Base-by-base conservation (phyloP, 2,329 filamentous ascomycete species). In the Scytalidium lignicola region DNA sequence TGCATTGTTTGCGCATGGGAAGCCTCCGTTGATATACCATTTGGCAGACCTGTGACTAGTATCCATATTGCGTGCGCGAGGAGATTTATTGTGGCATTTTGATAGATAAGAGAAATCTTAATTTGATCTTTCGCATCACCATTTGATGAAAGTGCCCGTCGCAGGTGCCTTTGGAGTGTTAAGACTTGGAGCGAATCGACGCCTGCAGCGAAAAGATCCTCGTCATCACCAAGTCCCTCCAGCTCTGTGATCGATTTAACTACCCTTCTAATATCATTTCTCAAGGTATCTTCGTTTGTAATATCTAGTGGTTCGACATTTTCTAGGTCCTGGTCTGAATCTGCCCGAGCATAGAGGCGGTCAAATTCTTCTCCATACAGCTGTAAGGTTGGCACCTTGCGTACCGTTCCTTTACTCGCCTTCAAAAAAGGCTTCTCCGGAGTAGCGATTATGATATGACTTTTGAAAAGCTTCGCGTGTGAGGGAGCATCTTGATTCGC, bases 361-460 rank as follows among this genome's bases (percentile, higher is more conserved):
- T 69, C 61, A 2, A 71, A 29, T 48, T 68, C 63, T 0, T 55
- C n/a, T 9, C 52, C 47, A 45, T 68, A 70, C 13, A 61, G 26
- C 5, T 59, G 51, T 2, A 68, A 17, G 2, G 64, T 65, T 17
- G 51, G 42, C 18, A 51, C 51, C 8, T 67, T 56, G 47, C 67
- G 67, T 1, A 70, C 53, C 1, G 68, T 70, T 1, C 69, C 69
- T 49, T 72, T 72, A 0, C 58, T 58, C 5, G 68, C 60, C 40
- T 65, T 60, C 1, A 61, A 52, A 48, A 71, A 62, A 0, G 67
- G 66, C 54, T 66, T 68, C 0, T 57, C 59, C 1, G 61, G 44
- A 8, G 54, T 50, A 0, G 63, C 57, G 17, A 71, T 62, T 2
- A 61, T 23, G 18, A 71, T 64, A 29, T 60, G 51, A 0, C 51